Conservation (phyloP, 2,329 filamentous ascomycete species). For the Pleurostoma richardsiae region DNA sequence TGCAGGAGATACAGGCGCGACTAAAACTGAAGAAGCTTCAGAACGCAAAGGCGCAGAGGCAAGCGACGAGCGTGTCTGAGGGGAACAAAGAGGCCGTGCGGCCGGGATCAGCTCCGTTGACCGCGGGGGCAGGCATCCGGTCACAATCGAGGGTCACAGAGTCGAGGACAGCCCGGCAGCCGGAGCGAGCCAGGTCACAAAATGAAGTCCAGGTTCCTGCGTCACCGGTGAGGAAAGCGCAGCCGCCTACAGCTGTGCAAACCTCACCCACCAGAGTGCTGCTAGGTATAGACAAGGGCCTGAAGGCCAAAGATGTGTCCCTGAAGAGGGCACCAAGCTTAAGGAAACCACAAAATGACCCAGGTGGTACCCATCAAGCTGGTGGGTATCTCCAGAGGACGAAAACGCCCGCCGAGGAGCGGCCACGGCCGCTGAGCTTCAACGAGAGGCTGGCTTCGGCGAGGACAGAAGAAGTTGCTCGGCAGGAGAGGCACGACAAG, state of each 20-base stretch:
- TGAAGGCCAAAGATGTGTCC: conserved; percentile 76
- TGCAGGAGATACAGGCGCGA: conserved; percentile 84
- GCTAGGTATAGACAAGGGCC: conserved; percentile 84
- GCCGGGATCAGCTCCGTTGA: conserved; percentile 6
- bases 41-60: conserved; percentile 46
- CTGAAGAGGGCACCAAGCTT: conserved; percentile 65
- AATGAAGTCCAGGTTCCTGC: conserved; percentile 66
- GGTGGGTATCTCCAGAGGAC: conserved; percentile 40
- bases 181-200: conserved; percentile 5
- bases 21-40: conserved; percentile 84
- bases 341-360: conserved; percentile 24
- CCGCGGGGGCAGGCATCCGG: not conserved
- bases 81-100: conserved; percentile 3
- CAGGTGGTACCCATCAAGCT: conserved; percentile 18
- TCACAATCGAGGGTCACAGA: not conserved
- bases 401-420: conserved; percentile 28
- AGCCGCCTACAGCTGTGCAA: conserved; percentile 43
- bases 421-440: conserved; percentile 55
- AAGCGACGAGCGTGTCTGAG: not conserved
- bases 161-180: conserved; percentile 2
- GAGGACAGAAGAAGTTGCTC: conserved; percentile 47
- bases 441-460: conserved; percentile 80
- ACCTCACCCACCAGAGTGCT: conserved; percentile 75
- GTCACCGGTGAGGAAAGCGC: conserved; percentile 61
- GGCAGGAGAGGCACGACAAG: conserved; percentile 44